These are phyloP conservation scores for Chloropicon primus DNA, from an alignment of 139 green algal genomes.

Conservation along the genomic window DNA sequence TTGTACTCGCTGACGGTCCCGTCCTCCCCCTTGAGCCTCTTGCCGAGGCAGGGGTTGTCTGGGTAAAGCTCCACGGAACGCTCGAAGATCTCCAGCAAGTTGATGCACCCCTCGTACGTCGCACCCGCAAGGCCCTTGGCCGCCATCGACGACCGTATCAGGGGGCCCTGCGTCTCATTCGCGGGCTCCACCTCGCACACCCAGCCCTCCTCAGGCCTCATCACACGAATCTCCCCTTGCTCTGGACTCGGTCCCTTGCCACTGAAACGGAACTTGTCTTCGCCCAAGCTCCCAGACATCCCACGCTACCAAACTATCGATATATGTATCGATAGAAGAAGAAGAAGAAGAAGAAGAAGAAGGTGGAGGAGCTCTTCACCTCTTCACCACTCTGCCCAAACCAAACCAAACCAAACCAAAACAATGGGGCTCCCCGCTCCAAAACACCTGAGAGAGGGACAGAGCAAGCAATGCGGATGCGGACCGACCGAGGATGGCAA, in stretches of 20 bases:
- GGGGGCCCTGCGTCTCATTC: neutral
- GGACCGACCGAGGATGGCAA: no score
- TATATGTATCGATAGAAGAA: no score
- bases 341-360: no score
- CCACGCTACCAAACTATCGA: no score
- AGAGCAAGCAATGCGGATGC: no score
- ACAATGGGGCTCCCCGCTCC: no score
- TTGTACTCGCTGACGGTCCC: neutral
- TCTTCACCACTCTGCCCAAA: no score
- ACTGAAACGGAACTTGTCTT: neutral
- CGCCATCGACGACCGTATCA: neutral
- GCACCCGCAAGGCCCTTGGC: neutral
- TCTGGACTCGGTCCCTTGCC: neutral
- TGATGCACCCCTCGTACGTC: neutral
- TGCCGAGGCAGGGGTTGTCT: constrained; percentile 2
- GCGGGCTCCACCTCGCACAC: neutral
- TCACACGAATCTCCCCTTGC: neutral
- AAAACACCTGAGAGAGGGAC: no score
- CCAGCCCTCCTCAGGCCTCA: neutral
- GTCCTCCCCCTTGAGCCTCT: neutral
- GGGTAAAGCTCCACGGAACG: neutral
- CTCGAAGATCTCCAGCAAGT: neutral
- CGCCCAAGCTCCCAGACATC: no score
- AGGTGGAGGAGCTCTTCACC: no score
- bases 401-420: no score